Conservation (phyloP, 2,329 filamentous ascomycete species). For the Aureobasidium sp. region DNA sequence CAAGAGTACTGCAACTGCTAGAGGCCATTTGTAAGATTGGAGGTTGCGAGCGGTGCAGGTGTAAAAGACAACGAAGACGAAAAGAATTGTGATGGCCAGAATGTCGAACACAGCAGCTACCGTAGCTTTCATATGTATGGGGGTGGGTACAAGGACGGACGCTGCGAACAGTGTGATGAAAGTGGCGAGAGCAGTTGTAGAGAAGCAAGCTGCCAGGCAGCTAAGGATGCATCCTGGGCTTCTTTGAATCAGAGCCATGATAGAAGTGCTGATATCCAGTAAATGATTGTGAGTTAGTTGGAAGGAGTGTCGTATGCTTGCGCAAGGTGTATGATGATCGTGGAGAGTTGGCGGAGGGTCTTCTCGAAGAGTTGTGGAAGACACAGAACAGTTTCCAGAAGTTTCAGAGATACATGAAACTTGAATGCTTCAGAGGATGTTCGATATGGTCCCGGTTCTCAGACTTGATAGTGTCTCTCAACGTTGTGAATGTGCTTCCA, state of each 20-base stretch:
- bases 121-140: conserved; percentile 12
- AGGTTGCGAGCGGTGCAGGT: background rate
- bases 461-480: background rate
- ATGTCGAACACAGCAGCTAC: conserved; percentile 19
- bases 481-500: background rate
- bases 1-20: conserved; percentile 1
- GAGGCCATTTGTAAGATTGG: background rate
- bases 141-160: background rate
- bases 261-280: background rate
- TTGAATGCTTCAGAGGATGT: background rate
- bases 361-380: background rate
- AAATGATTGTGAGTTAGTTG: background rate
- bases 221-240: conserved; percentile 7
- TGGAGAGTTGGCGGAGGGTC: background rate
- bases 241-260: background rate
- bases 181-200: conserved; percentile 1
- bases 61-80: conserved; percentile 14
- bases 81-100: conserved; percentile 13
- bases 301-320: background rate
- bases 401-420: conserved; percentile 1
- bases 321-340: background rate
- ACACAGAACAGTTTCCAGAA: background rate
- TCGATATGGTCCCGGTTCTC: background rate
- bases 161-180: conserved; percentile 15
- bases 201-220: conserved; percentile 11